A percentile compares a stretch with the other conserved stretches of the same genome.
These are phyloP conservation scores for Sclerotinia minor DNA, from an alignment of 2,329 filamentous ascomycete genomes.

Conservation along the genomic window DNA sequence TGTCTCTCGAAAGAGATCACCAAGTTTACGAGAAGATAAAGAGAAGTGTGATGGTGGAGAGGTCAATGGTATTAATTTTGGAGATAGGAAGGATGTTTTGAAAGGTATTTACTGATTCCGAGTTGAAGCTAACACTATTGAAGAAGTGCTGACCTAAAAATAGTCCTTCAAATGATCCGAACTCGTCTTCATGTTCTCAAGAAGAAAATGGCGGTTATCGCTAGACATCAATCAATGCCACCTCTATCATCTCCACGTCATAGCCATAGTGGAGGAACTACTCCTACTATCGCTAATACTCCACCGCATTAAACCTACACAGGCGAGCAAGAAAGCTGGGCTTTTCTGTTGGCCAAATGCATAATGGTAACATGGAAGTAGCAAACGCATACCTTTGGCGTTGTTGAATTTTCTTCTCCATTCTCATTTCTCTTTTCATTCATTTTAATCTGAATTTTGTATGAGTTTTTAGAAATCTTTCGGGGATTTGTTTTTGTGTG, in stretches of 20 bases:
- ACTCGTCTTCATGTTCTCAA: constrained; percentile 56
- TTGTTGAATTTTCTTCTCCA: constrained; percentile 16
- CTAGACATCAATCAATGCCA: constrained; percentile 45
- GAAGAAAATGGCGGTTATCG: constrained; percentile 63
- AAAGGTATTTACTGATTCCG: constrained; percentile 58
- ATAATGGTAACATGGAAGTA: constrained; percentile 18
- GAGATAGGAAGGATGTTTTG: constrained; percentile 71
- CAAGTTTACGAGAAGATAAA: constrained; percentile 47
- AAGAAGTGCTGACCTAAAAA: not conserved
- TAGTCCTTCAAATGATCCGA: constrained; percentile 64
- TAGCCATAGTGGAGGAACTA: constrained; percentile 40
- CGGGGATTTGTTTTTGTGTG: not conserved
- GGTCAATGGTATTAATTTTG: constrained; percentile 59
- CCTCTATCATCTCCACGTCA: constrained; percentile 37
- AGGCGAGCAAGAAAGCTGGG: constrained; percentile 14
- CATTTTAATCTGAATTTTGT: constrained; percentile 1
- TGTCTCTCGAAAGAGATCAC: constrained; percentile 45
- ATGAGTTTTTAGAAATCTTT: constrained; percentile 13
- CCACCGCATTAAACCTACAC: constrained; percentile 34
- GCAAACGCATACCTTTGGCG: constrained; percentile 7
- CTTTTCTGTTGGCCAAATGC: constrained; percentile 13
- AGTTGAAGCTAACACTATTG: constrained; percentile 29
- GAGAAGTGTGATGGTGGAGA: constrained; percentile 47
- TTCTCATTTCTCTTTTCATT: constrained; percentile 5
- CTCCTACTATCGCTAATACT: constrained; percentile 40